Evolutionary conservation across 2,329 filamentous ascomycete species (phyloP).

Genomic region (Alternaria ethzedia): DNA sequence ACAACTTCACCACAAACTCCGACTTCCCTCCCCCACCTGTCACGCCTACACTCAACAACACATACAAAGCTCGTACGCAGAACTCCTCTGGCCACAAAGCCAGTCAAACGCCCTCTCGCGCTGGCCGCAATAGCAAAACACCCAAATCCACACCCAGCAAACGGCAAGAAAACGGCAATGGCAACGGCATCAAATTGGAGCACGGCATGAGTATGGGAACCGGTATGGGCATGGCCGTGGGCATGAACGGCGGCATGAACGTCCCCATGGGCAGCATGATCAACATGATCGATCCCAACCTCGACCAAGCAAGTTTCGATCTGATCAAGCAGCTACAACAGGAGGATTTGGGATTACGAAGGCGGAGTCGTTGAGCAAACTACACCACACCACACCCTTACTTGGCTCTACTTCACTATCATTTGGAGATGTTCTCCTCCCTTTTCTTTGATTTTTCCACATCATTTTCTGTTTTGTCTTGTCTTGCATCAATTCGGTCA

Average conservation of each 20-base stretch:
- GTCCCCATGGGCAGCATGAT: slow-evolving; percentile 8
- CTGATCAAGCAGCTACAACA: slow-evolving; percentile 40
- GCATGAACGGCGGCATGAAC: slow-evolving; percentile 3
- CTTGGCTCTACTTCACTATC: background rate
- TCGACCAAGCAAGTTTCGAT: slow-evolving; percentile 34
- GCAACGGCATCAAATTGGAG: slow-evolving; percentile 38
- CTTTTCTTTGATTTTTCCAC: background rate
- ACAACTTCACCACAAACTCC: slow-evolving; percentile 30
- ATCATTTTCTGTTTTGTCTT: background rate
- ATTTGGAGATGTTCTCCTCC: background rate
- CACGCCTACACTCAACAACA: slow-evolving; percentile 16
- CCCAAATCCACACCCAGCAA: slow-evolving; percentile 37
- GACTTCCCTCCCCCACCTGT: slow-evolving; percentile 31
- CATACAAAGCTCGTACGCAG: slow-evolving; percentile 9
- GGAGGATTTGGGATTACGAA: slow-evolving; percentile 39
- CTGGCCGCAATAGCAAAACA: slow-evolving; percentile 32
- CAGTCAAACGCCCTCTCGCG: slow-evolving; percentile 27
- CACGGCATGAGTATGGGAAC: slow-evolving; percentile 19
- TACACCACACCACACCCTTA: background rate
- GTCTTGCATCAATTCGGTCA: background rate
- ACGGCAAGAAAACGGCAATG: slow-evolving; percentile 21
- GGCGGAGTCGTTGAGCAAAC: slow-evolving; percentile 29
- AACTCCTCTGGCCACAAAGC: slow-evolving; percentile 25
- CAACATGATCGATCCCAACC: slow-evolving; percentile 31
- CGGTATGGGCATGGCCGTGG: slow-evolving; percentile 18